Base-by-base conservation (phyloP, 306 rosid genomes). In the Quercus ilex region DNA sequence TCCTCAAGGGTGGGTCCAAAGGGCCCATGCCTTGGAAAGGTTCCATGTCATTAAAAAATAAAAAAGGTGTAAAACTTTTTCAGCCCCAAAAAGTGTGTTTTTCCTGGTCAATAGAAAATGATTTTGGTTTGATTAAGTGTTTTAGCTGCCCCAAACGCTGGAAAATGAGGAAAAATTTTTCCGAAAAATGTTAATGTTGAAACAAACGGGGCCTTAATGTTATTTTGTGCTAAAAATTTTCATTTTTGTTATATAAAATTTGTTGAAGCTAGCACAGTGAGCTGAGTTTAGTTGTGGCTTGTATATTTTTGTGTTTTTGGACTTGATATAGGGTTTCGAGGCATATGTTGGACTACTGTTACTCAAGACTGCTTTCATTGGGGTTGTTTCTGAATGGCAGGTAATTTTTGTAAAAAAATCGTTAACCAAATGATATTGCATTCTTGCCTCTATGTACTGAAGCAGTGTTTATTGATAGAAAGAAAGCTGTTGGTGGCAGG, bases 381-480 rank as follows among this genome's bases (percentile, higher is more conserved):
- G 94, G 79, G 86, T 83, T 78, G 83, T 82, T 82, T 86, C 96
- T 43, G 99, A 96, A 82, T 96, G 99, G 99, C 99, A 96, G 99
- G 99, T 96, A 88, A 79, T 56, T 63, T 6, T 25, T 35, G 7
- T 46, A 25, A 8, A 55, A 41, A 28, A 1, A 18, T 63, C 71
- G 13, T 26, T n/a, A 53, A 21, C 58, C 21, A n/a, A 6, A 79
- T 33, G 71, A n/a, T 11, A 12, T 8, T 41, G 20, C 35, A 0
- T 62, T 72, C 71, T 65, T 73, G 64, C 51, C n/a, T 71, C 13
- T 12, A 46, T 3, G 13, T 26, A 59, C 33, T 43, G 3, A 30
- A 55, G 21, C 68, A 79, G 55, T 56, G 23, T 68, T 11, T 53
- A 62, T 71, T 77, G 71, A 64, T 17, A 73, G 78, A 82, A 8